Evolutionary conservation across 1,284 basidiomycete species (phyloP), one percentile per base, ranked within the genome.

Genomic region (Rhodotorula sp.): DNA sequence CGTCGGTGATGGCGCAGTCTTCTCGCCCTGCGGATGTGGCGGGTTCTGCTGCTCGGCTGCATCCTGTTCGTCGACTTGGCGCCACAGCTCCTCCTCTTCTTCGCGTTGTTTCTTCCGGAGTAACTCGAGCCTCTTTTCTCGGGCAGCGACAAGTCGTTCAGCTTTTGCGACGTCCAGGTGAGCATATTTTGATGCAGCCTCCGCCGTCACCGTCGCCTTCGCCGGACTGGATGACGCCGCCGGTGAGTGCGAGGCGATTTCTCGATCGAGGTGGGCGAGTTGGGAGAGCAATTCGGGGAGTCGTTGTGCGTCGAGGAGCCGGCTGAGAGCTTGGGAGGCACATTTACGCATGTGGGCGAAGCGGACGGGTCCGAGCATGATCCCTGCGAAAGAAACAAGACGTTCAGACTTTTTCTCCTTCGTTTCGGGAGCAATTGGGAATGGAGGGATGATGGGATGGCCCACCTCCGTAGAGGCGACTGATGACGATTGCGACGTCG

Each of bases 271-370:
- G 2, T 83, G 85, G 6, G 78, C 80, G n/a, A 92, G 81, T 28
- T 86, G 86, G 8, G 84, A 79, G 28, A 89, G 81, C 69, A 81
- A 84, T 50, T 88, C 87, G 23, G 85, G 84, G 65, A 90, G 82
- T 70, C 89, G 87, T 70, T 91, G 89, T 60, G 85, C 81, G 52
- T 84, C 82, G 71, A 86, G 86, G 83, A 90, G 90, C 45, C 82
- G 81, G 34, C 84, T 84, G 77, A 91, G 89, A 12, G 90, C 91
- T 78, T 91, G 89, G 21, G 84, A 80, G 2, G 90, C 84, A 77
- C 89, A 91, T 6, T 84, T 86, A 78, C 90, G 87, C 71, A 93
- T 90, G 76, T 93, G 91, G 2, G 85, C 81, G 79, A 92, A 93
- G n/a, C 91, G 84, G 16, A 83, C 85, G 16, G 87, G 86, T 3